A percentile compares a stretch with the other conserved stretches of the same genome.
phyloP scores from a whole-genome alignment of 257 asterid genomes.

The Gentiana dahurica region DNA sequence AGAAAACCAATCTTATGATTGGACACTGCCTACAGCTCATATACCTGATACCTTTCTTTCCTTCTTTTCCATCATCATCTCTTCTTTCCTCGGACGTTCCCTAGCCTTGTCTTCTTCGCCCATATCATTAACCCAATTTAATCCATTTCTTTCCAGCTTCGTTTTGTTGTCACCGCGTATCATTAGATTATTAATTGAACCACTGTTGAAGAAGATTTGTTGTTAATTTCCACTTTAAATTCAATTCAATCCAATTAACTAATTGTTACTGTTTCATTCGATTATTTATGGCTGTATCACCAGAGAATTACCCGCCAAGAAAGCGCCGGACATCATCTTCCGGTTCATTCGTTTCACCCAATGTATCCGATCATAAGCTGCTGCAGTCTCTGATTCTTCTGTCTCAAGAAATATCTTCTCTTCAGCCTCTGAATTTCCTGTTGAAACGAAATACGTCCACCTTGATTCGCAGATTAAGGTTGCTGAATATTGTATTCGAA shows the following conservation, averaged over 20 bases:
- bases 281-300: conserved; percentile 44
- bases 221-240: neutral
- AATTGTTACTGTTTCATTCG: too few relatives aligned
- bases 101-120: too few relatives aligned
- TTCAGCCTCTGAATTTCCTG: conserved; percentile 35
- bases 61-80: too few relatives aligned
- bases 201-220: too few relatives aligned
- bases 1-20: too few relatives aligned
- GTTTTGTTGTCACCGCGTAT: too few relatives aligned
- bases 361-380: conserved; percentile 44
- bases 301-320: conserved; percentile 51
- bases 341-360: conserved; percentile 47
- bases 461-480: conserved; percentile 43
- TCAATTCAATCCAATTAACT: too few relatives aligned
- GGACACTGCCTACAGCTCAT: too few relatives aligned
- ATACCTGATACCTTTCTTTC: too few relatives aligned
- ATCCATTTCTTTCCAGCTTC: too few relatives aligned
- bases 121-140: too few relatives aligned
- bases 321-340: conserved; percentile 55
- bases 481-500: conserved; percentile 51
- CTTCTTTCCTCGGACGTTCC: too few relatives aligned
- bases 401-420: conserved; percentile 50
- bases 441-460: conserved; percentile 41
- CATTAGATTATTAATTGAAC: neutral
- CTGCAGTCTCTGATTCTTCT: conserved; percentile 44